These are phyloP conservation scores for Paramecium bursaria DNA, from an alignment of 73 alveolate genomes.

Conservation along the genomic window DNA sequence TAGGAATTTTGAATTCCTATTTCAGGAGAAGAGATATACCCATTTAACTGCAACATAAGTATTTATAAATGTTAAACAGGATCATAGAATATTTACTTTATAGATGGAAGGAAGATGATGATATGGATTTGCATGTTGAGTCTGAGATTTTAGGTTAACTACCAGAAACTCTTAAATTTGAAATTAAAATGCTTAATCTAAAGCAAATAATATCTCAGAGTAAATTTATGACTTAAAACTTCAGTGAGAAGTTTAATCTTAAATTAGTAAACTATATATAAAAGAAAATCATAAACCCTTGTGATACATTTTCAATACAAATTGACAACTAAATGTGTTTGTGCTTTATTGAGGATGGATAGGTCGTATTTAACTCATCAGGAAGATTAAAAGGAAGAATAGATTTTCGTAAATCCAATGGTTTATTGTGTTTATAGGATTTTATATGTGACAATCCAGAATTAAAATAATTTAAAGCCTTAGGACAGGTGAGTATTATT, in stretches of 20 bases:
- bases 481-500: constrained; percentile 38
- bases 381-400: constrained; percentile 7
- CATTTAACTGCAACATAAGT: constrained; percentile 16
- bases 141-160: not conserved
- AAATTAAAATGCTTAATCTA: not conserved
- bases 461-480: constrained; percentile 9
- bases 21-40: constrained; percentile 38
- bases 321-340: not conserved
- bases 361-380: not conserved
- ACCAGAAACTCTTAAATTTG: constrained; percentile 36
- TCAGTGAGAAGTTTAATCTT: constrained; percentile 9
- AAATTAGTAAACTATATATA: constrained; percentile 13
- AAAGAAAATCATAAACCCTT: constrained; percentile 31
- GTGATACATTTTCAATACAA: constrained; percentile 14
- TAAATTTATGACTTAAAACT: not conserved
- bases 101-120: constrained; percentile 63
- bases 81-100: constrained; percentile 16
- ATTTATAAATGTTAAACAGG: not conserved
- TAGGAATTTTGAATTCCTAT: constrained; percentile 21
- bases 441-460: not conserved
- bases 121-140: constrained; percentile 35
- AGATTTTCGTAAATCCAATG: constrained; percentile 3
- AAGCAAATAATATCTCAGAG: not conserved
- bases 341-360: constrained; percentile 27
- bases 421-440: constrained; percentile 21